Evolutionary conservation across 176 grass and related monocot genomes (phyloP), one percentile per base, ranked within the genome.

Genomic region (Carex cristatella): DNA sequence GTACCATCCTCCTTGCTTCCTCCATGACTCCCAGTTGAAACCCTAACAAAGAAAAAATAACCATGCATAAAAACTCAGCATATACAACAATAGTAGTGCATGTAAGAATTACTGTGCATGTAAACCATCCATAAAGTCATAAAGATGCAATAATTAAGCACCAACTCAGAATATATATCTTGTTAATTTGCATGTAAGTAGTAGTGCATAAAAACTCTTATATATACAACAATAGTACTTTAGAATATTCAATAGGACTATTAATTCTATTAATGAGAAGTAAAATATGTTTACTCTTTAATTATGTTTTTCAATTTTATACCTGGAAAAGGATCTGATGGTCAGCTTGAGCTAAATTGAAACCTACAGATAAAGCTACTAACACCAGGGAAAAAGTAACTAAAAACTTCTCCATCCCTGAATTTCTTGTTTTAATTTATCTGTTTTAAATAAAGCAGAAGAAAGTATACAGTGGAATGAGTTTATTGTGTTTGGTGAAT

Each of bases 11-110:
- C 88, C 88, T 28, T 83, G 69, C 79, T 86, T 74, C 84, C 59
- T 89, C 68, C 84, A 89, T 10, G 88, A 89, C 31, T 89, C 88
- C 88, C 88, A 89, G 70, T 86, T 86, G 48, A 89, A 89, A 9
- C 84, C 88, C 88, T 89, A 35, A 46, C 71, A 31, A n/a, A 65
- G 58, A 3, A 65, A n/a, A 18, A 19, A 46, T 10, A 61, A n/a
- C 4, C 15, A 30, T 8, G 28, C 18, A 64, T 64, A 23, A 23
- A 23, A 23, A 23, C 23, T 23, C 23, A 23, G 23, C 23, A 23
- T 23, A 23, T 23, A 23, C 23, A 23, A 23, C 23, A 23, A 23
- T 23, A 23, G 23, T 23, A 23, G 23, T 23, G 23, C 23, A 23
- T 64, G 0, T 49, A 49, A 49, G 46, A 8, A 49, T 49, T 49